phyloP scores from a whole-genome alignment of 345 rosid species.

The Salix purpurea region DNA sequence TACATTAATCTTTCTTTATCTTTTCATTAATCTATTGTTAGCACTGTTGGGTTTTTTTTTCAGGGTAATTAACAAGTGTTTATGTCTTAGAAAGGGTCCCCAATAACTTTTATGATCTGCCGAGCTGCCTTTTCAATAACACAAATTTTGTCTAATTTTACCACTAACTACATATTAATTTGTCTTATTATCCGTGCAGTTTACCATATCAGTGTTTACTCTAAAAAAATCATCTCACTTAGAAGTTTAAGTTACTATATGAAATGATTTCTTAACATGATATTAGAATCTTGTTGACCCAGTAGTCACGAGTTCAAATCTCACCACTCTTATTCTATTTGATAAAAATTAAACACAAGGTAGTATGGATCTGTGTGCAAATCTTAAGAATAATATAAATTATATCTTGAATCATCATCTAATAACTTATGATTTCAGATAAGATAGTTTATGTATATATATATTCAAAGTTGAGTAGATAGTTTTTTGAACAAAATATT shows the following conservation, averaged over 20 bases:
- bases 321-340: no score
- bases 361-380: no score
- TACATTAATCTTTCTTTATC: neutral
- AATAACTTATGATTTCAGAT: no score
- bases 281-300: no score
- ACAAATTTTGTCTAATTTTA: conserved; percentile 24
- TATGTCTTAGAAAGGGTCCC: conserved; percentile 26
- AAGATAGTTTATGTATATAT: neutral
- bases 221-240: no score
- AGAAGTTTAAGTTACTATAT: accelerated
- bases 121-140: conserved; percentile 41
- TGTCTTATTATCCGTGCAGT: conserved; percentile 56
- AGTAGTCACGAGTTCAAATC: no score
- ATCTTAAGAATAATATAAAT: no score
- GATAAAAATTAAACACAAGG: no score
- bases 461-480: conserved; percentile 8
- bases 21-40: no score
- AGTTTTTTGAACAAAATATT: conserved; percentile 9
- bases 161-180: conserved; percentile 17
- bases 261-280: accelerated
- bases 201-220: conserved; percentile 3
- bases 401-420: no score
- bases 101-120: conserved; percentile 33
- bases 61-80: no score
- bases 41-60: no score